Evolutionary conservation across 1,139 yeast species (phyloP), one percentile per base, ranked within the genome.

Genomic region (Blastobotrys apis): DNA sequence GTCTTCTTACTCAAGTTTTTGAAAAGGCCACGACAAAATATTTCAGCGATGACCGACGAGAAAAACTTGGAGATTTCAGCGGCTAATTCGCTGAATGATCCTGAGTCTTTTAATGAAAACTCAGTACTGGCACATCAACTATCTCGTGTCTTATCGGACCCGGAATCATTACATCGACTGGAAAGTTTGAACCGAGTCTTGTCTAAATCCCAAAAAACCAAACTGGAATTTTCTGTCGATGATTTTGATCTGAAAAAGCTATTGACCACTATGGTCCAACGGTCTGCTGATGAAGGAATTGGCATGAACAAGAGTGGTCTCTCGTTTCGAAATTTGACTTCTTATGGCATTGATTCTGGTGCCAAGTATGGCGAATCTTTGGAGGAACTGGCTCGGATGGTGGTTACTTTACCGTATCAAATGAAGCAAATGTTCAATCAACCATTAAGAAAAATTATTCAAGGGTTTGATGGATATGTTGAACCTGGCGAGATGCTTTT

Each of bases 401-500:
- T 60, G 21, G 51, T 51, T n/a, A 52, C 57, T 26, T 51, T 65
- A 49, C 72, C 74, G 3, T 8, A 9, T 5, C 23, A 22, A 8
- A n/a, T 29, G 22, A 20, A 13, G 3, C 17, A 20, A 17, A n/a
- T 13, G 3, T 12, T 12, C 10, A 26, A 31, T 13, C 37, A 33
- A 3, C 41, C 43, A 4, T 21, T 40, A 31, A 31, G 43, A 16
- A 31, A 36, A 20, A 39, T 44, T 5, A 35, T 44, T 15, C 37
- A 36, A 3, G 44, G 31, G 3, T 15, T 44, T 8, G 44, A 44
- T 26, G 56, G 53, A 4, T 35, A 50, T 15, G 48, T 50, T n/a
- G 41, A 45, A 30, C 43, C 76, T 10, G 81, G 81, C 48, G 81
- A 77, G 57, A 72, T 77, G 75, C 67, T 75, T 36, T 65, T 77